Conservation (phyloP, 306 rosid species). For the Gynostemma pentaphyllum region DNA sequence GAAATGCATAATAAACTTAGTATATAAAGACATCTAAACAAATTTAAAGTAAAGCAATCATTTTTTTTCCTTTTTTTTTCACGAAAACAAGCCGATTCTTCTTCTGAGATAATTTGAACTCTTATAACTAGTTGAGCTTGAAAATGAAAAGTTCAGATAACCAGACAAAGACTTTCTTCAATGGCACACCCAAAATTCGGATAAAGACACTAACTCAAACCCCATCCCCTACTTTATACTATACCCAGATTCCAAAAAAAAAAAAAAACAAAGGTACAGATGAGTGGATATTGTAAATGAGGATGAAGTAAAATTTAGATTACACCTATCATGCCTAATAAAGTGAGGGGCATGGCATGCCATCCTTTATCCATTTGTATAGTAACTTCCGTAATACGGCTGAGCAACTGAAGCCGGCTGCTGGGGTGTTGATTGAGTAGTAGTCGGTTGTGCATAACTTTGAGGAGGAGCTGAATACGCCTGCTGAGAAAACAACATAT, state of each 20-base stretch:
- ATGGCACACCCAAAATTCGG: neutral
- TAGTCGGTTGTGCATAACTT: conserved; percentile 56
- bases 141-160: conserved; percentile 1
- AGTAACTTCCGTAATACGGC: conserved; percentile 77
- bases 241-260: conserved; percentile 11
- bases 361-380: conserved; percentile 23
- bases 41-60: too few relatives aligned
- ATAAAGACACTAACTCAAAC: neutral
- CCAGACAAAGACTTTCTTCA: neutral
- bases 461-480: conserved; percentile 53
- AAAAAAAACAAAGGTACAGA: conserved; percentile 11
- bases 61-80: too few relatives aligned
- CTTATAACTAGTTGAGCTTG: neutral
- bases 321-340: neutral
- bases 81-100: too few relatives aligned
- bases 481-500: conserved; percentile 26
- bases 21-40: too few relatives aligned
- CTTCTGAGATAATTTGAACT: neutral
- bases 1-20: too few relatives aligned
- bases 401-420: conserved; percentile 64
- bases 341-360: neutral
- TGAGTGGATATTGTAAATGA: neutral
- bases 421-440: conserved; percentile 36
- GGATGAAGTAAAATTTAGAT: conserved; percentile 2
- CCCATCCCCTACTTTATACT: conserved; percentile 15